Percentiles rank a stretch among this genome's conserved stretches.
These are phyloP conservation scores for Babesia caballi DNA, from an alignment of 169 alveolate genomes.

Conservation along the genomic window DNA sequence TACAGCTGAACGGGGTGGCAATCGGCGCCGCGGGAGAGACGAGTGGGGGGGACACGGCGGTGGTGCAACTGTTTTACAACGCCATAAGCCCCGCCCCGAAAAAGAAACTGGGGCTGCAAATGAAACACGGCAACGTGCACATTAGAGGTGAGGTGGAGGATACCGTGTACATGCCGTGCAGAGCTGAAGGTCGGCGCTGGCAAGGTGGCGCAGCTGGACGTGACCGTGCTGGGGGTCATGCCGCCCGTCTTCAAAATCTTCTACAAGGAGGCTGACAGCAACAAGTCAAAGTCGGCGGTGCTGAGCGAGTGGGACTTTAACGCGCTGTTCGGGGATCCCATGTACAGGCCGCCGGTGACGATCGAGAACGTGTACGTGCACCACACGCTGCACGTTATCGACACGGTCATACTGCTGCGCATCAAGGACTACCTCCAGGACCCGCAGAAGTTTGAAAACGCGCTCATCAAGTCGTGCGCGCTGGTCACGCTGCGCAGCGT, in stretches of 20 bases:
- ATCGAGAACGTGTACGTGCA: conserved; percentile 2
- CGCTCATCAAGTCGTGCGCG: conserved; percentile 27
- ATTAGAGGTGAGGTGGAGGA: conserved; percentile 26
- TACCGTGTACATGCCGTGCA: background rate
- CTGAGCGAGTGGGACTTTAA: conserved; percentile 41
- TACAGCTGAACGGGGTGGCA: conserved; percentile 41
- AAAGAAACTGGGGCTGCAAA: conserved; percentile 39
- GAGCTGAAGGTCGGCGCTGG: conserved; percentile 50
- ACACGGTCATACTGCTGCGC: conserved; percentile 26
- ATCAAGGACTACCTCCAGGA: conserved; percentile 14
- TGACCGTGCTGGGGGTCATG: conserved; percentile 37
- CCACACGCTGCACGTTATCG: conserved; percentile 22
- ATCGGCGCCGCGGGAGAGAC: background rate
- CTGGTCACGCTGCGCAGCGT: conserved; percentile 35
- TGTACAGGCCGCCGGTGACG: conserved; percentile 4
- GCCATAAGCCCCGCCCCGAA: conserved; percentile 26
- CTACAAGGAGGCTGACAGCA: conserved; percentile 20
- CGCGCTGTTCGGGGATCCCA: conserved; percentile 20
- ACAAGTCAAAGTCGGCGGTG: background rate
- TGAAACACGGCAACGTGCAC: conserved; percentile 32
- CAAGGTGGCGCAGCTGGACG: conserved; percentile 43
- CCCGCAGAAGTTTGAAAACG: conserved; percentile 8
- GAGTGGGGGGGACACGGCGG: background rate
- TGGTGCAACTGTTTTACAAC: conserved; percentile 7
- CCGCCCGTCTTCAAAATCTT: conserved; percentile 42